Evolutionary conservation across 257 asterid species (phyloP), one percentile per base, ranked within the genome.

Genomic region (Craterostigma plantagineum): DNA sequence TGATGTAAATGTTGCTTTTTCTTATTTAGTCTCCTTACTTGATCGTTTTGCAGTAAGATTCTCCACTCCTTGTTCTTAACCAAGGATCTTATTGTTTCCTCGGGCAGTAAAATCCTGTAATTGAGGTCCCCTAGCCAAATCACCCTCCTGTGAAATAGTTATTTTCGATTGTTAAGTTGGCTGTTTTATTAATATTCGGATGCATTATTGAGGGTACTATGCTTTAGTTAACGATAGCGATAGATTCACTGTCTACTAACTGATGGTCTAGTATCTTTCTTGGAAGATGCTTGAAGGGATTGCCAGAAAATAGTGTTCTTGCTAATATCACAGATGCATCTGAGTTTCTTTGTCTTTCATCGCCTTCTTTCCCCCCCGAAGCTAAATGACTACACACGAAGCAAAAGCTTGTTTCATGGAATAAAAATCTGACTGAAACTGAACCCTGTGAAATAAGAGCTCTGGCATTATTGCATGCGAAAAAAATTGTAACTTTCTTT

Each of bases 121-220:
- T 76, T 76, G 66, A 76, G 42, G 70, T 72, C 81, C 4, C 87
- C 87, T 7, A 76, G 71, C 87, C 87, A 72, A 64, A 72, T 55
- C 48, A 72, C 81, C 54, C 65, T 50, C 53, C 87, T 72, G 69
- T 49, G 52, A 43, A 42, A 50, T n/a, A 40, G 14, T 45, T 36
- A 36, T 36, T n/a, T n/a, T 10, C 1, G 14, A 36, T 9, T 36
- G 40, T 12, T 9, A 9, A 8, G 3, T 36, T 10, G 4, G 3
- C 40, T 9, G 8, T 36, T 33, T 13, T 33, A 17, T n/a, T 18
- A 4, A 37, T 8, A 37, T 33, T 23, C 6, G 2, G 30, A 23
- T 23, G 30, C 30, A 6, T 23, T 2, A 23, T 2, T 23, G 30
- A 23, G 30, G 2, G 30, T 23, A 23, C 6, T 23, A 23, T 23